These are phyloP conservation scores for Dryas integrifolia DNA, from an alignment of 331 rosid species.

Conservation along the genomic window DNA sequence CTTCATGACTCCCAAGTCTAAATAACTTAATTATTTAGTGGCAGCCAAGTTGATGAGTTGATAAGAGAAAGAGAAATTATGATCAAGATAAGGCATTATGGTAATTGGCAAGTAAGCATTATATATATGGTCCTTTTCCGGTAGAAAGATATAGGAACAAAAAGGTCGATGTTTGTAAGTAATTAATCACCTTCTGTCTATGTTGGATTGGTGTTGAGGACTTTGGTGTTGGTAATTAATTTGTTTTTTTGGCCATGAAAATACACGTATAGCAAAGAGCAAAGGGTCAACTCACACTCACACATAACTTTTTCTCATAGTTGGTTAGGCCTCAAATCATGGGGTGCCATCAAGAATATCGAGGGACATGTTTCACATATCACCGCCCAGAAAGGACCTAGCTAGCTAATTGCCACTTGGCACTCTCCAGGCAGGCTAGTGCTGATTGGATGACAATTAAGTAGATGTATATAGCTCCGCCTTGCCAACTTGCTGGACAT, in stretches of 20 bases:
- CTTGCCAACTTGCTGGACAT: too few species aligned
- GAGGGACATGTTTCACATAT: neutral
- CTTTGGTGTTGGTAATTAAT: neutral
- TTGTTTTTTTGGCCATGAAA: constrained; percentile 9
- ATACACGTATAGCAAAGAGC: neutral
- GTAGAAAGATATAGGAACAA: too few species aligned
- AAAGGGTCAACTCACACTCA: constrained; percentile 41
- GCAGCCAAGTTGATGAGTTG: constrained; percentile 20
- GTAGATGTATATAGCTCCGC: too few species aligned
- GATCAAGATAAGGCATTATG: constrained; percentile 23
- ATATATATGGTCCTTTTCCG: too few species aligned
- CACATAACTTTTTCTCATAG: constrained; percentile 14
- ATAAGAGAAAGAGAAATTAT: constrained; percentile 12
- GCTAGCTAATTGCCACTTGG: too few species aligned
- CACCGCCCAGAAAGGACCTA: constrained; percentile 12
- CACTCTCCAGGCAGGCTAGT: too few species aligned
- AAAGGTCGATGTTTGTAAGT: too few species aligned
- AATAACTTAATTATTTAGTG: constrained; percentile 6
- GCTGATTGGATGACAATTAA: too few species aligned
- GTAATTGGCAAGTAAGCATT: neutral
- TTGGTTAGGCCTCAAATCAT: constrained; percentile 35
- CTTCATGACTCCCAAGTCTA: neutral
- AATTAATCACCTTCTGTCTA: too few species aligned
- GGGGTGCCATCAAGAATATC: constrained; percentile 28
- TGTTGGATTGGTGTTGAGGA: neutral